A percentile compares a stretch with the other conserved stretches of the same genome.
These are phyloP conservation scores for Ogataea methylovora DNA, from an alignment of 805 yeast species.

Conservation along the genomic window DNA sequence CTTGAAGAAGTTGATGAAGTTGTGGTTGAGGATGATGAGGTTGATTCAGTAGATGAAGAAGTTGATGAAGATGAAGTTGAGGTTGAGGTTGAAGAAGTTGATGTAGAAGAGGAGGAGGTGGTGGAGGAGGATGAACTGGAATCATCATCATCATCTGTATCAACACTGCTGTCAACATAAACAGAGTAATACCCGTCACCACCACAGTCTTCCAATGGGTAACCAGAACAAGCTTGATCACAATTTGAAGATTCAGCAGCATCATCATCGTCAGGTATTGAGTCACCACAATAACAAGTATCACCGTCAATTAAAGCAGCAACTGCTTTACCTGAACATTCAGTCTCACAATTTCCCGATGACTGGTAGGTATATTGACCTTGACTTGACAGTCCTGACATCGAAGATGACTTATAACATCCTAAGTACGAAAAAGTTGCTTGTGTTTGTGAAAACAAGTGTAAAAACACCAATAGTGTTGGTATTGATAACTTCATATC, in stretches of 20 bases:
- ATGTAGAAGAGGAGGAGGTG: conserved; percentile 10
- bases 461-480: too few species aligned
- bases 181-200: conserved; percentile 40
- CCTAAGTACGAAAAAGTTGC: conserved; percentile 18
- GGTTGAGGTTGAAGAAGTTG: conserved; percentile 7
- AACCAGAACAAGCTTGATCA: conserved; percentile 48
- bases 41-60: conserved; percentile 7
- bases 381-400: conserved; percentile 25
- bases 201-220: conserved; percentile 59
- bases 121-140: conserved; percentile 8
- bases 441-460: too few species aligned
- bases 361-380: conserved; percentile 56
- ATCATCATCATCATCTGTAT: conserved; percentile 4
- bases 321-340: conserved; percentile 39
- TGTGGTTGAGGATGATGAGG: conserved; percentile 6
- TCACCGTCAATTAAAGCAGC: conserved; percentile 47
- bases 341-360: conserved; percentile 46
- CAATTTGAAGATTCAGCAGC: conserved; percentile 32
- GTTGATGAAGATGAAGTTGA: conserved; percentile 10
- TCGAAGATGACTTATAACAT: conserved; percentile 19
- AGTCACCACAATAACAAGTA: conserved; percentile 61
- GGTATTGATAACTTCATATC: too few species aligned
- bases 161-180: conserved; percentile 24
- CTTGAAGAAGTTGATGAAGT: conserved; percentile 4
- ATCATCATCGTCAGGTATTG: conserved; percentile 23